Conservation (phyloP, 441 rosid species). For the Viola pubescens region DNA sequence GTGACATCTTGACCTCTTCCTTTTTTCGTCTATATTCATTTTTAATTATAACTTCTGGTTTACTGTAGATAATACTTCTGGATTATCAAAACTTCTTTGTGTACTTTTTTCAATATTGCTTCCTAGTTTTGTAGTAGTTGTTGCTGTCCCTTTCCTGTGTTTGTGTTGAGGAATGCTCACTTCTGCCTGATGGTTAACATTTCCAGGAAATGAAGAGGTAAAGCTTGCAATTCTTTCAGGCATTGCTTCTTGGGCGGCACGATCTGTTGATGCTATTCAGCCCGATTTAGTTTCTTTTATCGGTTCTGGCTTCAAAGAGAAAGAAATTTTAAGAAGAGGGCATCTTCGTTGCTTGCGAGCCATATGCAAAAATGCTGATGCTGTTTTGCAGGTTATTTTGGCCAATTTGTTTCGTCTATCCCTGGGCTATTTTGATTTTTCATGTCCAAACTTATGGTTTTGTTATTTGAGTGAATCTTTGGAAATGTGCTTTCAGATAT, state of each 20-base stretch:
- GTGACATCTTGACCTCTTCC: background rate
- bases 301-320: slow-evolving; percentile 89
- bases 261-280: slow-evolving; percentile 59
- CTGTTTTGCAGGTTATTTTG: slow-evolving; percentile 51
- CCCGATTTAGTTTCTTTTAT: slow-evolving; percentile 63
- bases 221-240: slow-evolving; percentile 75
- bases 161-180: slow-evolving; percentile 10
- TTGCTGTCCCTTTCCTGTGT: slow-evolving; percentile 6
- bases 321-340: slow-evolving; percentile 82
- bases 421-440: background rate
- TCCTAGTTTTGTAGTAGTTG: background rate
- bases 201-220: slow-evolving; percentile 91
- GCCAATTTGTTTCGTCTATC: background rate
- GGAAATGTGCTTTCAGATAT: slow-evolving; percentile 46
- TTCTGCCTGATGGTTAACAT: slow-evolving; percentile 17
- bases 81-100: background rate
- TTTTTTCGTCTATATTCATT: background rate
- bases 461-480: slow-evolving; percentile 12
- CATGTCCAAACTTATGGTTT: slow-evolving; percentile 13
- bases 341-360: slow-evolving; percentile 74
- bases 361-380: slow-evolving; percentile 66
- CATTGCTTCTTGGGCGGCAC: slow-evolving; percentile 69
- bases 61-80: too few relatives aligned
- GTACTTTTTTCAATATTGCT: background rate
- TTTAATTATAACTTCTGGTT: too few relatives aligned